Evolutionary conservation across 768 basidiomycete genomes (phyloP).

Genomic region (Calocybe indica): DNA sequence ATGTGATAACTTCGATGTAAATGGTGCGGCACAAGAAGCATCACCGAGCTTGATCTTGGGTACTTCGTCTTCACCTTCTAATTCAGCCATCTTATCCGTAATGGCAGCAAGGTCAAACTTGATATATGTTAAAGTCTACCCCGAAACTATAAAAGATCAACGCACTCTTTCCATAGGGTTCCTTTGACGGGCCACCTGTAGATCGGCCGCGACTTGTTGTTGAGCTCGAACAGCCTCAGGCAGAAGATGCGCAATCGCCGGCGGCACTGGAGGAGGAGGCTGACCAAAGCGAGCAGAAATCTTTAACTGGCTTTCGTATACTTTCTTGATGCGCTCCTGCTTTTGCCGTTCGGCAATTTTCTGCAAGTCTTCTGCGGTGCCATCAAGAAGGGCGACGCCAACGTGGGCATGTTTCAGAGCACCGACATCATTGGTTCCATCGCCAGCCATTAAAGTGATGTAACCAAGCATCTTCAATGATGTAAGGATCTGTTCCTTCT

Average conservation of each 20-base stretch:
- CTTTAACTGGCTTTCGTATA: constrained; percentile 93
- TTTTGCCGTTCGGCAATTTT: constrained; percentile 92
- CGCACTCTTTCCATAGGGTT: constrained; percentile 90
- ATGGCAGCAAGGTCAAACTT: constrained; percentile 77
- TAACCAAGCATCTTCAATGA: constrained; percentile 87
- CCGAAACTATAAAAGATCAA: constrained; percentile 8
- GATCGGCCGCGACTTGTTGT: constrained; percentile 65
- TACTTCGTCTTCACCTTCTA: constrained; percentile 92
- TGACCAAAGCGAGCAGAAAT: constrained; percentile 89
- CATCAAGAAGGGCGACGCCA: constrained; percentile 78
- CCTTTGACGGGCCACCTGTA: constrained; percentile 58
- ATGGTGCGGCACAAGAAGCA: constrained; percentile 96
- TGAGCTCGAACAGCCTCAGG: constrained; percentile 92
- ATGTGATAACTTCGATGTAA: constrained; percentile 97
- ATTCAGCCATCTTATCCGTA: constrained; percentile 80
- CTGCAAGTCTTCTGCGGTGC: constrained; percentile 84
- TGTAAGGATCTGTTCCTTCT: constrained; percentile 94
- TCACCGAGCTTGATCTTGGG: constrained; percentile 99
- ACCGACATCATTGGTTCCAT: constrained; percentile 98
- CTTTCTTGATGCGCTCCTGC: constrained; percentile 89
- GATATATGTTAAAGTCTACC: not conserved
- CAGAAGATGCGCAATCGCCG: constrained; percentile 79
- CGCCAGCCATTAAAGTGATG: constrained; percentile 95
- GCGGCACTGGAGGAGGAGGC: constrained; percentile 89
- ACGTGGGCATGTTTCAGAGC: constrained; percentile 98